A percentile compares a stretch with the other conserved stretches of the same genome.
phyloP scores from a whole-genome alignment of 352 stramenopile genomes.

The Phytophthora agathidicida region DNA sequence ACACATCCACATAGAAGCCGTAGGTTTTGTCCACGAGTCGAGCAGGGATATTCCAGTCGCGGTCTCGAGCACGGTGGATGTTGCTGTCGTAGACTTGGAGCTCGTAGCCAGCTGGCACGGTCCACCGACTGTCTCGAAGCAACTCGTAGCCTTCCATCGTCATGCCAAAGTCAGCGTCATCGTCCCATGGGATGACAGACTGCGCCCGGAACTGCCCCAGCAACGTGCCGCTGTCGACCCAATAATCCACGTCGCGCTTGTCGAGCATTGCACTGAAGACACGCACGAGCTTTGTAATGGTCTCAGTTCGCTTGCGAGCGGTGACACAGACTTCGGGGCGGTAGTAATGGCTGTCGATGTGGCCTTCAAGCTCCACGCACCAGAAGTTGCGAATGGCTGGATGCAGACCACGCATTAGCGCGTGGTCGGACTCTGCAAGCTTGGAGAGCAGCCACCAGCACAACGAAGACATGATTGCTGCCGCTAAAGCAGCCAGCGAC shows the following conservation, averaged over 20 bases:
- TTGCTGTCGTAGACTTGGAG: conserved; percentile 60
- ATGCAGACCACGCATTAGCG: conserved; percentile 19
- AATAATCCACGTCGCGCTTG: conserved; percentile 59
- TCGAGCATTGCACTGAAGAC: conserved; percentile 47
- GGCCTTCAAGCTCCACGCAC: conserved; percentile 45
- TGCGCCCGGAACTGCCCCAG: conserved; percentile 59
- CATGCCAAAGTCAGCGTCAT: conserved; percentile 63
- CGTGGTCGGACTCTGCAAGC: conserved; percentile 31
- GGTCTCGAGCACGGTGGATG: conserved; percentile 33
- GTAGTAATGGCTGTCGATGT: conserved; percentile 48
- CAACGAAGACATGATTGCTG: conserved; percentile 7
- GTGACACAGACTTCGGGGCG: conserved; percentile 44
- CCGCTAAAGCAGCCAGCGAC: conserved; percentile 1
- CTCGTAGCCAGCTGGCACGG: conserved; percentile 41
- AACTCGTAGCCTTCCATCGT: conserved; percentile 42
- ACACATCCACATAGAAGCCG: conserved; percentile 73
- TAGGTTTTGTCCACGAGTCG: conserved; percentile 60
- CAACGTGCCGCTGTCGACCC: conserved; percentile 70
- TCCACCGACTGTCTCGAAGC: conserved; percentile 37
- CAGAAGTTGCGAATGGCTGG: conserved; percentile 14
- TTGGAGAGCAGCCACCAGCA: conserved; percentile 22
- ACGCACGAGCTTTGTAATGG: conserved; percentile 47
- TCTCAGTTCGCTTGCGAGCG: conserved; percentile 38
- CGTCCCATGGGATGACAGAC: conserved; percentile 59
- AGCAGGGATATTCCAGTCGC: conserved; percentile 61